Conservation (phyloP, 2,329 filamentous ascomycete species). For the Volutella citrinella region DNA sequence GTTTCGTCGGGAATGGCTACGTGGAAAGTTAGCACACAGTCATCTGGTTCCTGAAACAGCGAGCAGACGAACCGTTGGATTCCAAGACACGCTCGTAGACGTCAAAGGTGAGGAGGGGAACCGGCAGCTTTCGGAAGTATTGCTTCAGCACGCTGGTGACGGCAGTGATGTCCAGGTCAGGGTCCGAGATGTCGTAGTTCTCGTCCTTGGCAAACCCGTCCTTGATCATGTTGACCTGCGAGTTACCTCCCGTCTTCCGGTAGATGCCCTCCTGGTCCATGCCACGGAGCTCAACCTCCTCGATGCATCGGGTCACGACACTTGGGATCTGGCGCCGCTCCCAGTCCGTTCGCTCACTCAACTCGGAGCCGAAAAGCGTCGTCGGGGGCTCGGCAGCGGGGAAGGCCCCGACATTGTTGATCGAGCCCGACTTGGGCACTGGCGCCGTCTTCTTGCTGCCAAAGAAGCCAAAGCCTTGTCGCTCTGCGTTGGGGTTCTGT, state of each 20-base stretch:
- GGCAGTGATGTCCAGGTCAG: constrained; percentile 90
- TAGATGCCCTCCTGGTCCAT: constrained; percentile 99
- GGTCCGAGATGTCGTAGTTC: constrained; percentile 90
- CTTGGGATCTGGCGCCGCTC: constrained; percentile 87
- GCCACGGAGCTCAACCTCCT: constrained; percentile 91
- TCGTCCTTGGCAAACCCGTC: constrained; percentile 85
- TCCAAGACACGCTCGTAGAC: constrained; percentile 89
- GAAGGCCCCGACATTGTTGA: constrained; percentile 37
- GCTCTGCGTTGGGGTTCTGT: constrained; percentile 32
- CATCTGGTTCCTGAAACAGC: too few relatives aligned
- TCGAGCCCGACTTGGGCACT: constrained; percentile 50
- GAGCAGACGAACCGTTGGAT: constrained; percentile 69
- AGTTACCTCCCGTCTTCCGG: constrained; percentile 91
- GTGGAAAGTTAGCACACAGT: too few relatives aligned
- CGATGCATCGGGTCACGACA: constrained; percentile 89
- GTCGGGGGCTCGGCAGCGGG: constrained; percentile 52
- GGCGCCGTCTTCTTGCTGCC: constrained; percentile 53
- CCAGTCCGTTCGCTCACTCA: constrained; percentile 79
- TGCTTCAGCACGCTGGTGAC: constrained; percentile 96
- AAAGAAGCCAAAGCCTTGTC: constrained; percentile 72
- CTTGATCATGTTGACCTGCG: constrained; percentile 85
- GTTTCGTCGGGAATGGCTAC: constrained; percentile 62
- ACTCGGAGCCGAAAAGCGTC: constrained; percentile 82
- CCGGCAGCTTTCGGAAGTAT: constrained; percentile 92
- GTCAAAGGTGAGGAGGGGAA: constrained; percentile 85